Conservation (phyloP, 2,329 filamentous ascomycete genomes). For the Podosphaera xanthii region DNA sequence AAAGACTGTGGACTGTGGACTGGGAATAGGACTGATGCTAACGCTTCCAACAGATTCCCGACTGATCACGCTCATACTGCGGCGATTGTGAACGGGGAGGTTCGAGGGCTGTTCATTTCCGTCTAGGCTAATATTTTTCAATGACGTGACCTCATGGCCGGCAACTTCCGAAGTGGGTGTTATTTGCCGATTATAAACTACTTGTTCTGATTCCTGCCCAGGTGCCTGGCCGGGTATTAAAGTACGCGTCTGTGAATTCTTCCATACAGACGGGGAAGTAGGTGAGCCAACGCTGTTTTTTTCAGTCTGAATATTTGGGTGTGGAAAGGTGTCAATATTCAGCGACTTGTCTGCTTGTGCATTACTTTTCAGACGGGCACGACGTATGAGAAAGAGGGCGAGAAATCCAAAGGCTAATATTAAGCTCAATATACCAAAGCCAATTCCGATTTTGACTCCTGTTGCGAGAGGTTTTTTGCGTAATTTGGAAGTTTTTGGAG, state of each 20-base stretch:
- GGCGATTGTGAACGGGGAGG: not conserved
- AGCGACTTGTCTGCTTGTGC: constrained; percentile 2
- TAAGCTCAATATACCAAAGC: constrained; percentile 7
- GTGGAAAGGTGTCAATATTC: constrained; percentile 7
- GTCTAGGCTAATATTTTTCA: not conserved
- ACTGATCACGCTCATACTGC: not conserved
- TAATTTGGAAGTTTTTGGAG: not conserved
- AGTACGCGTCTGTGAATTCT: not conserved
- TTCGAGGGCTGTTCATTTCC: not conserved
- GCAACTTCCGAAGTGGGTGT: not conserved
- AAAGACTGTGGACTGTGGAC: constrained; percentile 3
- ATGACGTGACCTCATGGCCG: no score
- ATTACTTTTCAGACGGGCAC: constrained; percentile 2
- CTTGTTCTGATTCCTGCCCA: not conserved
- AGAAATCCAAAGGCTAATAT: constrained; percentile 6
- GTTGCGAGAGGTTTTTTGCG: constrained; percentile 4
- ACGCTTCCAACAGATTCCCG: not conserved
- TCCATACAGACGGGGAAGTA: not conserved
- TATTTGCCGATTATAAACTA: not conserved
- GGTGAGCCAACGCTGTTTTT: constrained; percentile 5
- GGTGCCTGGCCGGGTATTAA: not conserved
- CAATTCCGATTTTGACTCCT: constrained; percentile 10
- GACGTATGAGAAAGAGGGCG: constrained; percentile 8
- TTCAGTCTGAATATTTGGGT: constrained; percentile 5
- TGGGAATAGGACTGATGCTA: not conserved